Percentiles rank a stretch among this genome's conserved stretches.
phyloP scores from a whole-genome alignment of 2,329 filamentous ascomycete species.

The Botryosphaeria dothidea region DNA sequence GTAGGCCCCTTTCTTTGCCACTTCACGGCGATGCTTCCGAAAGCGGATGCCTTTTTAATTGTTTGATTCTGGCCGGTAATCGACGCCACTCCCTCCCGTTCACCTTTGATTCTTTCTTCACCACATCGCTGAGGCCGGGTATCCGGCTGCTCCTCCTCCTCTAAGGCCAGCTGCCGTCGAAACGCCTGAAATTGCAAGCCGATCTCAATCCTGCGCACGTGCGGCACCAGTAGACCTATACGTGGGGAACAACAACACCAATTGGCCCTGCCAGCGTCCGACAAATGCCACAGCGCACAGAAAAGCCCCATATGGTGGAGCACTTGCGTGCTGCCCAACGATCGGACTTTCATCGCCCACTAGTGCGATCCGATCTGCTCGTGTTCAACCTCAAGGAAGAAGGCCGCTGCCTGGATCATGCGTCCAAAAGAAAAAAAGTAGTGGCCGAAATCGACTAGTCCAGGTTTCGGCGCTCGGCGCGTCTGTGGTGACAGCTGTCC shows the following conservation, averaged over 20 bases:
- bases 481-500: neutral
- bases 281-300: neutral
- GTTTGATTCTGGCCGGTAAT: neutral
- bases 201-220: slow-evolving; percentile 10
- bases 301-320: neutral
- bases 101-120: neutral
- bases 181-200: slow-evolving; percentile 6
- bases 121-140: neutral
- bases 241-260: neutral
- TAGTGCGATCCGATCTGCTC: neutral
- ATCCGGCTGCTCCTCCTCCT: neutral
- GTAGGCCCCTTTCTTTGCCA: slow-evolving; percentile 11
- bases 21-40: slow-evolving; percentile 3
- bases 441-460: neutral
- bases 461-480: slow-evolving; percentile 5
- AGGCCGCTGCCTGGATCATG: neutral
- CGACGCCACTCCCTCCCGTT: neutral
- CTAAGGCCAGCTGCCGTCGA: neutral
- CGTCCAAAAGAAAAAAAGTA: neutral
- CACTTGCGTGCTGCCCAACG: slow-evolving; percentile 12
- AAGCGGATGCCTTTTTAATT: slow-evolving; percentile 11
- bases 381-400: neutral
- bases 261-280: neutral
- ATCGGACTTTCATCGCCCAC: neutral
- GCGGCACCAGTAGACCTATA: neutral